Base-by-base conservation (phyloP, 2,329 filamentous ascomycete species). In the Calonectria crousiana region DNA sequence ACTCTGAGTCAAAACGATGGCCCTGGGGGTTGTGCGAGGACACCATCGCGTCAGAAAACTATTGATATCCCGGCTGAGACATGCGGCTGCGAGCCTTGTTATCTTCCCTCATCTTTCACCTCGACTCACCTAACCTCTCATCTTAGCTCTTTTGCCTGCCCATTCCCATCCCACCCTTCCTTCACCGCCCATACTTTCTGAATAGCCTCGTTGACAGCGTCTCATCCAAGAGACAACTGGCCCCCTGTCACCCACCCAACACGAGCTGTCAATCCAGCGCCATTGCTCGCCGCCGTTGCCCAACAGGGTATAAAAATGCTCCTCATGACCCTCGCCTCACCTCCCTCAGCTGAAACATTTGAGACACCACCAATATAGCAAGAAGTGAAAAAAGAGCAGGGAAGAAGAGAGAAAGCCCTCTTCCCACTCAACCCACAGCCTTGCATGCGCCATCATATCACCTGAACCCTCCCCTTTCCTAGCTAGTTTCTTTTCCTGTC, bases 261-360 rank as follows among this genome's bases (percentile, higher is more conserved):
- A 51, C 51, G 47, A 64, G 36, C 51, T 30, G 52, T 52, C 62
- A 47, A 23, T 30, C 41, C 53, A 28, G 30, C 71, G 49, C 56
- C n/a, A 34, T 16, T 6, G 34, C 41, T 58, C 47, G 58, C 47
- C 36, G 67, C 53, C 36, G 34, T 23, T 41, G 44, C 28, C 67
- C 36, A 51, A 23, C 38, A 47, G 38, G 41, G 41, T 32, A 44
- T 56, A 65, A 71, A 44, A 41, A 30, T 23, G 20, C n/a, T 66
- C 52, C 71, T 51, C 71, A 73, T 73, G 71, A 73, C 71, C 71
- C 41, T 30, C 32, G 62, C 71, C 71, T 73, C 71, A 66, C 71
- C 67, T 67, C 67, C 71, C 30, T 66, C 67, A 73, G 49, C 66
- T 66, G 60, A 73, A 58, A 69, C 56, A 73, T 65, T 64, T 32